Base-by-base conservation (phyloP, 306 rosid genomes). In the Parietaria judaica region DNA sequence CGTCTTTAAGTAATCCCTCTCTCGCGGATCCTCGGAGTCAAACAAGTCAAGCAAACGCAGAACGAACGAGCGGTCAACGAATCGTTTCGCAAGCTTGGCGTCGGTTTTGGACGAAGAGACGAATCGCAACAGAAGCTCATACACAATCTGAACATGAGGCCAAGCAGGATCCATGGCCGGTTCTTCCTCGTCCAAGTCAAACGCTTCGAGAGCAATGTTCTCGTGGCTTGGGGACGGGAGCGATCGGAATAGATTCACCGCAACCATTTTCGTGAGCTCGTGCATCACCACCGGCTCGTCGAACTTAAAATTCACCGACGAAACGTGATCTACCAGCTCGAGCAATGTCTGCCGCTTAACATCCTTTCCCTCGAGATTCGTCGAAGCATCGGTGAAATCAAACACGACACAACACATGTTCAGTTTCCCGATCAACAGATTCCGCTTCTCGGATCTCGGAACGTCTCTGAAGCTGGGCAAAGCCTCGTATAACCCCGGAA, bases 11-110 rank as follows among this genome's bases (percentile, higher is more conserved):
- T 77, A 83, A 41, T 80, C 89, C 74, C 89, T 78, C 78, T 83
- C 89, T 67, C 89, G 70, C 58, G 78, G 89, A 64, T 83, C 89
- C 83, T 80, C 83, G 1, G 89, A 83, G 53, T 83, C 83, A 72
- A 83, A 83, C 78, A 83, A 79, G 51, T 78, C 83, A 17, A 83
- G 81, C 70, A 83, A 53, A 61, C 66, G 79, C 78, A 83, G 68
- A 66, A 80, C 83, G 72, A 83, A 83, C 1, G 83, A 70, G 66
- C 80, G 86, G 53, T 80, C 86, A 37, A 83, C 60, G 15, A 69
- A 83, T 72, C 81, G 67, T 66, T 83, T 83, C 17, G 84, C 89
- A 17, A 78, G 74, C 74, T 83, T 83, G 54, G 86, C 78, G 76
- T 83, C 89, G 4, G 78, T 78, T 81, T 83, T 86, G 1, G 81